These are phyloP conservation scores for Cercospora zeae-maydis DNA, from an alignment of 2,329 filamentous ascomycete species.

Conservation along the genomic window DNA sequence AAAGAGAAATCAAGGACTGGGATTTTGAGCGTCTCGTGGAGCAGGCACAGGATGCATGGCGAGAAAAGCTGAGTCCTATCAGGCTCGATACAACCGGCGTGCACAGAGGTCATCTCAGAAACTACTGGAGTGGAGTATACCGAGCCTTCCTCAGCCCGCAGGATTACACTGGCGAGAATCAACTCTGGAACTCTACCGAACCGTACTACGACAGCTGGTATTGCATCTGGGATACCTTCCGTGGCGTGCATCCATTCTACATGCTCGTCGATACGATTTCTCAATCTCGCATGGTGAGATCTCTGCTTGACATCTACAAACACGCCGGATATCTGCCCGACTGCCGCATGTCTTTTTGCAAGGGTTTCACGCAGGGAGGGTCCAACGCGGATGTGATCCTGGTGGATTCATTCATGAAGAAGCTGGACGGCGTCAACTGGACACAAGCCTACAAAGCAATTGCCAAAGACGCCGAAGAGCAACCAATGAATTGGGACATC, in stretches of 20 bases:
- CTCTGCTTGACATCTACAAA: slow-evolving; percentile 66
- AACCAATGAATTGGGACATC: slow-evolving; percentile 31
- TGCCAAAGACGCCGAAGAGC: slow-evolving; percentile 32
- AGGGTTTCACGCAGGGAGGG: slow-evolving; percentile 69
- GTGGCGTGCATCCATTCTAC: slow-evolving; percentile 59
- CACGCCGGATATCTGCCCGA: slow-evolving; percentile 70
- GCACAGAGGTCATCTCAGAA: slow-evolving; percentile 36
- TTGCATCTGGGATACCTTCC: slow-evolving; percentile 49
- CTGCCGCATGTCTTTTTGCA: slow-evolving; percentile 69
- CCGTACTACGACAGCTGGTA: slow-evolving; percentile 54
- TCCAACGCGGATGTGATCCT: slow-evolving; percentile 70
- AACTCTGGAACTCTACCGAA: slow-evolving; percentile 42
- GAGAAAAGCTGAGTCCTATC: slow-evolving; percentile 40
- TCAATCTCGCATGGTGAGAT: slow-evolving; percentile 63
- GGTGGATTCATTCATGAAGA: slow-evolving; percentile 67
- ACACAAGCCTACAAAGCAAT: slow-evolving; percentile 33
- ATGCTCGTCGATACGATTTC: slow-evolving; percentile 64
- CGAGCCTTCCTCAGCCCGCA: slow-evolving; percentile 45
- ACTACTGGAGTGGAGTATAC: slow-evolving; percentile 45
- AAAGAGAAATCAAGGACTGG: slow-evolving; percentile 62
- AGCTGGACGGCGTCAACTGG: slow-evolving; percentile 45
- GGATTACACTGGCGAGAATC: slow-evolving; percentile 47
- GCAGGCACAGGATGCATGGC: slow-evolving; percentile 40
- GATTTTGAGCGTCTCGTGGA: slow-evolving; percentile 55
- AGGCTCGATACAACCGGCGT: slow-evolving; percentile 36